Base-by-base conservation (phyloP, 164 flowering plant species). In the Magnolia kwangsiensis region DNA sequence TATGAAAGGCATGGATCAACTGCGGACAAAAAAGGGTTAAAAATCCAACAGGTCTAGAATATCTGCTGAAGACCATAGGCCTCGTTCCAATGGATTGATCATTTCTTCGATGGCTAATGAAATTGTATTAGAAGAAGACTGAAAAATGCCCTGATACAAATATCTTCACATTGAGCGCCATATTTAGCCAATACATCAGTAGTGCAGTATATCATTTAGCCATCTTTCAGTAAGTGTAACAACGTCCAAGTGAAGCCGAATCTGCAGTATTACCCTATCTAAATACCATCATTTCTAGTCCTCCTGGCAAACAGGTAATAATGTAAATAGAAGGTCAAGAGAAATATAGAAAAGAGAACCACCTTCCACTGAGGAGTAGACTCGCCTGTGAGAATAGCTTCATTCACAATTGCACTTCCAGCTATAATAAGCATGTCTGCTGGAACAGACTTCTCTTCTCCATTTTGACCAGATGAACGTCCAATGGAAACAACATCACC, bases 341-440 rank as follows among this genome's bases (percentile, higher is more conserved):
- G 69, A 10, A 51, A 61, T 37, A 74, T 63, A 66, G 63, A 76
- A 75, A 31, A 82, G 86, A 73, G 72, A 80, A 82, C 74, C 72
- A 94, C 99, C 99, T 96, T 96, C 99, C 99, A 96, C 77, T 96
- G 99, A 70, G 99, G 99, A 77, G 99, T 96, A 74, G 99, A 94
- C 88, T 96, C 99, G 84, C 99, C 99, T 55, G 98, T 96, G 64
- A 96, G 92, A 84, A 96, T 96, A 78, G 99, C 98, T 87, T 94
- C 98, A 85, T 96, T 96, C 18, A 92, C 98, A 59, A 96, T 96
- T 76, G 97, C 97, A 91, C 89, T 96, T 81, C 99, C 99, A 74
- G 97, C 94, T 76, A 96, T 79, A 79, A 96, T 78, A 84, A 96
- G 94, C 99, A 96, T 92, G 82, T 96, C 98, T 50, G 99, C 98